Evolutionary conservation across 345 rosid genomes (phyloP).

Genomic region (Durio zibethinus): DNA sequence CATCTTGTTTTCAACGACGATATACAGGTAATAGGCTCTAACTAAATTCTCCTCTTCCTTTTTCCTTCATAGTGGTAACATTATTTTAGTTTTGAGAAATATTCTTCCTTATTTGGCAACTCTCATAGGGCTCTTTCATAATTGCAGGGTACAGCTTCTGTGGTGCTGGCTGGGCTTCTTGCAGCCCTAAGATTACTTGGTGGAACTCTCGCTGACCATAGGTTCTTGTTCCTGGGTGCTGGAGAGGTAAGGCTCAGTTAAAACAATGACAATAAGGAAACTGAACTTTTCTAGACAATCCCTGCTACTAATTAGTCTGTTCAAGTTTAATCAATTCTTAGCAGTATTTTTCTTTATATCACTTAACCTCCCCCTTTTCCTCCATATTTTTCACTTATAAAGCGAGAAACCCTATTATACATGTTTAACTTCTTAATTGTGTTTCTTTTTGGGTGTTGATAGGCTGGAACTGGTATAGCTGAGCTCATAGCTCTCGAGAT

Average conservation of each 20-base stretch:
- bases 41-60: not conserved
- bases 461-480: conserved; percentile 99
- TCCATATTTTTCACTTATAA: no score
- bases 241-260: conserved; percentile 66
- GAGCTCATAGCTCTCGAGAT: conserved; percentile 92
- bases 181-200: conserved; percentile 67
- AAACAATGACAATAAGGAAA: not conserved
- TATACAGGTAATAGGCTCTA: conserved; percentile 60
- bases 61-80: not conserved
- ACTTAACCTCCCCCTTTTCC: not conserved
- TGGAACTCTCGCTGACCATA: conserved; percentile 72
- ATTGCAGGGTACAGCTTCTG: conserved; percentile 91
- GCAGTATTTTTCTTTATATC: not conserved
- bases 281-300: not conserved
- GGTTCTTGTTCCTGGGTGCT: conserved; percentile 86
- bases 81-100: not conserved
- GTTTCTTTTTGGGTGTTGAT: conserved; percentile 20
- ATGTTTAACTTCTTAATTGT: conserved; percentile 7
- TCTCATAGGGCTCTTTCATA: not conserved
- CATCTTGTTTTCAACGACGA: conserved; percentile 98
- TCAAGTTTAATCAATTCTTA: not conserved
- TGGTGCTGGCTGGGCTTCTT: conserved; percentile 85
- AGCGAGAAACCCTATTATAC: not conserved
- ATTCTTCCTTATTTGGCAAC: not conserved
- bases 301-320: not conserved